These are phyloP conservation scores for Asterella californica DNA, from an alignment of 225 moss, liverwort and hornwort genomes.

Conservation along the genomic window DNA sequence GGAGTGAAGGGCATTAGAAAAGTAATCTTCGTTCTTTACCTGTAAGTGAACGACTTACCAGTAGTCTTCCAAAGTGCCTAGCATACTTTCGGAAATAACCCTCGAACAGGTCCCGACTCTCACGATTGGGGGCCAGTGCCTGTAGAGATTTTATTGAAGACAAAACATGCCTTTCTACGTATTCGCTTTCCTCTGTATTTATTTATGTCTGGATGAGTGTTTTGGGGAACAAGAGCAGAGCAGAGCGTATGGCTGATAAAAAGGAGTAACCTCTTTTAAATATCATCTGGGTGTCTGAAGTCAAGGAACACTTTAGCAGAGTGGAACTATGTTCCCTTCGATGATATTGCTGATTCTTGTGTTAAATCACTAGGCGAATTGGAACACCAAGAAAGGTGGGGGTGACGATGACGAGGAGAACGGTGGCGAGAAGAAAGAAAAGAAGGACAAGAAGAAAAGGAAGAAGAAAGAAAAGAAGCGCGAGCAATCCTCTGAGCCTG, in stretches of 20 bases:
- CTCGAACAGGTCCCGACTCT: too few relatives aligned
- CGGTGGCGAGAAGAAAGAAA: constrained; percentile 38
- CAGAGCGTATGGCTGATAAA: too few relatives aligned
- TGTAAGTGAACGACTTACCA: too few relatives aligned
- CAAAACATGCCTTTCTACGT: background rate
- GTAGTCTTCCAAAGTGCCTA: too few relatives aligned
- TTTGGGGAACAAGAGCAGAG: background rate
- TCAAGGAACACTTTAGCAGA: background rate
- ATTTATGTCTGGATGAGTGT: background rate
- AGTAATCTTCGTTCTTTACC: too few relatives aligned
- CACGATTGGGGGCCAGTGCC: too few relatives aligned
- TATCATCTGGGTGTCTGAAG: background rate
- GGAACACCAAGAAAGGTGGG: constrained; percentile 53
- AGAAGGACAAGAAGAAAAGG: constrained; percentile 61
- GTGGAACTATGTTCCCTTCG: background rate
- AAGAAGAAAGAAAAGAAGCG: constrained; percentile 65
- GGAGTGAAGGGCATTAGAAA: background rate
- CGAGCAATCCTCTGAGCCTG: constrained; percentile 34
- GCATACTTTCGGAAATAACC: too few relatives aligned
- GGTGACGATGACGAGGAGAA: constrained; percentile 56
- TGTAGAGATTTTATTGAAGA: background rate
- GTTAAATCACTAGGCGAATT: constrained; percentile 47
- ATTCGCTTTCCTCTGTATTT: background rate
- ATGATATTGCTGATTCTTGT: background rate
- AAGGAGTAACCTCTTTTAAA: background rate